These are phyloP conservation scores for Syzygium oleosum DNA, from an alignment of 345 rosid genomes.

Conservation along the genomic window DNA sequence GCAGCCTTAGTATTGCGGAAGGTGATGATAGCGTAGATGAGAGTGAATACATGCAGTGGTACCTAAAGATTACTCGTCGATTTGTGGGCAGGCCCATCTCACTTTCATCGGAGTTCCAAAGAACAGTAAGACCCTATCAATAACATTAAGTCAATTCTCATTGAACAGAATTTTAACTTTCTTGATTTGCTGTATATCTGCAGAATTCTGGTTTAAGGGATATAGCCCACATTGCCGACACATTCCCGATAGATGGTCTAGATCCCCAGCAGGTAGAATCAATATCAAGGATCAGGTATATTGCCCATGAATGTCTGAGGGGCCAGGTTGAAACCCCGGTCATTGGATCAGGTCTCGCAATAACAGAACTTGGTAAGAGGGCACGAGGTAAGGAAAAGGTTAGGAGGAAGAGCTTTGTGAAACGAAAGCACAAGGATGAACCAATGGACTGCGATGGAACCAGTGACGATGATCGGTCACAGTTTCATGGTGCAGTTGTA, in stretches of 20 bases:
- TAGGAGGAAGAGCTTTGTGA: slow-evolving; percentile 61
- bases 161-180: not conserved
- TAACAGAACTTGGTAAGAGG: slow-evolving; percentile 59
- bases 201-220: slow-evolving; percentile 84
- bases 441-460: slow-evolving; percentile 42
- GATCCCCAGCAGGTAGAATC: slow-evolving; percentile 60
- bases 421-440: slow-evolving; percentile 57
- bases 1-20: slow-evolving; percentile 47
- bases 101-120: slow-evolving; percentile 69
- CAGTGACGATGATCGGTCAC: slow-evolving; percentile 43
- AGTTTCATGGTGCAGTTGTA: slow-evolving; percentile 33
- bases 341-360: slow-evolving; percentile 18
- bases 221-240: slow-evolving; percentile 69
- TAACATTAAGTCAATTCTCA: not conserved
- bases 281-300: slow-evolving; percentile 57
- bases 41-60: slow-evolving; percentile 79
- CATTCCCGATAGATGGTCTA: slow-evolving; percentile 55
- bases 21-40: slow-evolving; percentile 62
- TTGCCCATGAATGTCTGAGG: slow-evolving; percentile 77
- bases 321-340: slow-evolving; percentile 53
- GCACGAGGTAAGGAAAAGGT: slow-evolving; percentile 74
- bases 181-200: not conserved
- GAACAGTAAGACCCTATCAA: slow-evolving; percentile 46
- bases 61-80: slow-evolving; percentile 64
- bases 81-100: slow-evolving; percentile 82